These are phyloP conservation scores for Coemansia sp. DNA, from an alignment of 192 early-diverging fungal genomes.

Conservation along the genomic window DNA sequence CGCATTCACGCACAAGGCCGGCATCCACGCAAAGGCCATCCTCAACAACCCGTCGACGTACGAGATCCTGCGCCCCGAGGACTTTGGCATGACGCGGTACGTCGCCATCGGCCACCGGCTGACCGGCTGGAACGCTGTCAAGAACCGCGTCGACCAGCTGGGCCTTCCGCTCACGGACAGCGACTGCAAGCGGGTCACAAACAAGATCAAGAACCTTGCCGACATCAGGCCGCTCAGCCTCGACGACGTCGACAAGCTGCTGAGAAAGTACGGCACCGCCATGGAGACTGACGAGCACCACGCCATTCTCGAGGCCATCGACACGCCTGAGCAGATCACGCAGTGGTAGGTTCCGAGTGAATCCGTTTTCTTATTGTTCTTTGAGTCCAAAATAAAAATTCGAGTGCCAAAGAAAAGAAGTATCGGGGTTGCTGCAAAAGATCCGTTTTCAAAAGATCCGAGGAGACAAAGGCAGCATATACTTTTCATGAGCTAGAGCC, in stretches of 20 bases:
- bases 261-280: constrained; percentile 54
- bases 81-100: constrained; percentile 98
- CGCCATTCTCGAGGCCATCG: constrained; percentile 51
- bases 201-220: constrained; percentile 92
- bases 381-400: too few species aligned
- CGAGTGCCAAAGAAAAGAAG: too few species aligned
- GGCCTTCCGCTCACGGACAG: constrained; percentile 80
- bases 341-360: constrained; percentile 14
- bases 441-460: too few species aligned
- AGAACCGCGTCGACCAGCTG: constrained; percentile 95
- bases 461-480: too few species aligned
- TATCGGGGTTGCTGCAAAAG: too few species aligned
- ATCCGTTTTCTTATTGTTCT: neutral
- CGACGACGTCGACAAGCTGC: constrained; percentile 86
- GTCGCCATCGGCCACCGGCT: constrained; percentile 96
- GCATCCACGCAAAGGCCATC: constrained; percentile 99
- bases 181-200: constrained; percentile 88
- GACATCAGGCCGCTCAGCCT: constrained; percentile 90
- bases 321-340: constrained; percentile 58
- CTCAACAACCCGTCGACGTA: constrained; percentile 98
- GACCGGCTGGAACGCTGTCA: constrained; percentile 99
- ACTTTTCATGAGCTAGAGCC: neutral
- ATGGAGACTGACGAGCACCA: constrained; percentile 59
- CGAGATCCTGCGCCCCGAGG: constrained; percentile 97
- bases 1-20: constrained; percentile 99